phyloP scores from a whole-genome alignment of 805 yeast genomes.

The Priceomyces castillae region DNA sequence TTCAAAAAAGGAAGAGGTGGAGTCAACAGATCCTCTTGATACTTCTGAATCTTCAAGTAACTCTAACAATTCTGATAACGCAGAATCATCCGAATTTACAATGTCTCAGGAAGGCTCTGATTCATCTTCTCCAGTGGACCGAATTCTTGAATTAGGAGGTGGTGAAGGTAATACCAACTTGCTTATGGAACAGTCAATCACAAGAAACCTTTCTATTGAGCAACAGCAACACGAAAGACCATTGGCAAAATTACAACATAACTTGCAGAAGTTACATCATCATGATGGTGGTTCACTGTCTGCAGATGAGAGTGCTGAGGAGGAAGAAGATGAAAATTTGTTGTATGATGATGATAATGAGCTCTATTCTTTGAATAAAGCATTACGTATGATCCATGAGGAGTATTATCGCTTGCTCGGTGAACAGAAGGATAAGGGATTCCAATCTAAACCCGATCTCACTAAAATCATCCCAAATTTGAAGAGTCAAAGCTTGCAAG shows the following conservation, averaged over 20 bases:
- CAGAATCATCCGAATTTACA: neutral
- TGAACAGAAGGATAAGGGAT: conserved; percentile 12
- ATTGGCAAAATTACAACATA: conserved; percentile 75
- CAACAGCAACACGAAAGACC: conserved; percentile 83
- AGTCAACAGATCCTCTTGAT: conserved; percentile 4
- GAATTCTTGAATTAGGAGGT: conserved; percentile 47
- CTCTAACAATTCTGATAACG: neutral
- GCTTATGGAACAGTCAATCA: conserved; percentile 55
- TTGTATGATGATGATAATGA: conserved; percentile 82
- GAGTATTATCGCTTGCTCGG: conserved; percentile 58
- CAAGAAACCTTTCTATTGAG: conserved; percentile 68
- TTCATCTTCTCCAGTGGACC: conserved; percentile 43
- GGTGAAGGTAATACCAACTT: conserved; percentile 50
- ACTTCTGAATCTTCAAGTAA: neutral
- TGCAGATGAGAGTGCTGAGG: conserved; percentile 20
- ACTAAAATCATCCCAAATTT: conserved; percentile 70
- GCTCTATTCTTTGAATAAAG: conserved; percentile 57
- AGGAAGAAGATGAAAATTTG: conserved; percentile 48
- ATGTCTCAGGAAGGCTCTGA: neutral
- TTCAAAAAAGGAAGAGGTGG: conserved; percentile 5
- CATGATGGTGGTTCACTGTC: conserved; percentile 18
- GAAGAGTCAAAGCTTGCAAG: conserved; percentile 66
- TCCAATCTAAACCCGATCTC: conserved; percentile 52
- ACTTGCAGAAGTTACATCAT: conserved; percentile 53
- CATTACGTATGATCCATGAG: conserved; percentile 61